Base-by-base conservation (phyloP, 1,139 yeast species). In the Hyphopichia khmerensis region DNA sequence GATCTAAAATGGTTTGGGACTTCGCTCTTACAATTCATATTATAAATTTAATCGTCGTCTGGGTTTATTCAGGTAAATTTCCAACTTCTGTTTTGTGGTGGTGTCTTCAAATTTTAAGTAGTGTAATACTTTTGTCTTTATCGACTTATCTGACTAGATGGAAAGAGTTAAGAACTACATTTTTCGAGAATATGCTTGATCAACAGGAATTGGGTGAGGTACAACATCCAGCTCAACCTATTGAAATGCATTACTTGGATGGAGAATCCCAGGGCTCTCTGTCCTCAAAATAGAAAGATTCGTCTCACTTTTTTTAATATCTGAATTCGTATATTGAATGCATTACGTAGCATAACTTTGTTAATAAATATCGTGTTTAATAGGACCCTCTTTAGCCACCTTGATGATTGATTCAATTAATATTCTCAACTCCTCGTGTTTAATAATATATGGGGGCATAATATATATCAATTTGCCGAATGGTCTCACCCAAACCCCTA, bases 1-100 rank as follows among this genome's bases (percentile, higher is more conserved):
- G 98, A 46, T 86, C 96, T 34, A 93, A 91, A 62, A 69, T 93
- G 44, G 98, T 97, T 0, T 86, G 96, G 87, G 99, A 93, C 63
- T 93, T 91, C 67, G 96, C 96, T 11, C 59, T 93, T 29, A 91
- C 99, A 0, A 73, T 93, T 14, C 97, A 93, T 62, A 82, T 87
- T 15, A 78, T 93, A 41, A 86, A 91, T 62, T 64, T 91, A 33
- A 43, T 83, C 3, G 82, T 88, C 6, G 88, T 82, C 0, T 83
- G 90, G 82, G 48, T 77, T 1, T 82, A 79, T 49, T 72, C 86
- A 5, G 79, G 83, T 1, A 69, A 73, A 34, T 77, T 91, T 49
- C 98, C 98, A 0, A 65, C 72, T 9, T 79, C 84, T 33, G 52
- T 83, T 9, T 71, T 85, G 40, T 93, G 98, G 98, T 89, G 97